Evolutionary conservation across 2,329 filamentous ascomycete species (phyloP).

Genomic region (Pseudocercospora vitis): DNA sequence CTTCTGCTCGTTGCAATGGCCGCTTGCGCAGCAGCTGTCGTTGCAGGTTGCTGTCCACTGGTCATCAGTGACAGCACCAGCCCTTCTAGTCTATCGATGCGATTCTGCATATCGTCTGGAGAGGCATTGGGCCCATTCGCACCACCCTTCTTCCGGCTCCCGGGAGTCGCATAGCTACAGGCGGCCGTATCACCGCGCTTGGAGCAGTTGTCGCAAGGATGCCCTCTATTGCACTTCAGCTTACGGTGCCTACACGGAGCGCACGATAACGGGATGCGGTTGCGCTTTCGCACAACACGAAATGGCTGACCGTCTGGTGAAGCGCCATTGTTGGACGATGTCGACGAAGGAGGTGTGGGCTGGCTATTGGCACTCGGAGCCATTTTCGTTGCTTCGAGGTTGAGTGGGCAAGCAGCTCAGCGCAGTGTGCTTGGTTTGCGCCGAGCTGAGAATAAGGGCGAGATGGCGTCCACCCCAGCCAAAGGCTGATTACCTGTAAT

Average conservation of each 20-base stretch:
- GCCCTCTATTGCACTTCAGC: conserved; percentile 91
- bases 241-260: conserved; percentile 89
- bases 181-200: conserved; percentile 79
- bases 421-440: background rate
- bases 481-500: background rate
- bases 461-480: background rate
- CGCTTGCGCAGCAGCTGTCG: conserved; percentile 57
- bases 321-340: conserved; percentile 71
- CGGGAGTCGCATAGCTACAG: conserved; percentile 75
- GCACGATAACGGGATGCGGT: conserved; percentile 87
- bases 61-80: conserved; percentile 93
- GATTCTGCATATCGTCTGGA: conserved; percentile 97
- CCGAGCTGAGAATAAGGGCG: background rate
- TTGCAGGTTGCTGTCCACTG: conserved; percentile 63
- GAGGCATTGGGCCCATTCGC: conserved; percentile 44
- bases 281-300: conserved; percentile 85
- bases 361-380: conserved; percentile 13
- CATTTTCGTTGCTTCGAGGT: background rate
- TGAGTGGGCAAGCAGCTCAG: background rate
- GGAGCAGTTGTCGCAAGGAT: conserved; percentile 91
- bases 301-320: conserved; percentile 80
- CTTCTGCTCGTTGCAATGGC: conserved; percentile 50
- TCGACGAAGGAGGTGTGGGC: conserved; percentile 74
- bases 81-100: conserved; percentile 91
- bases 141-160: conserved; percentile 68